These are phyloP conservation scores for Microdochium nivale DNA, from an alignment of 2,329 filamentous ascomycete genomes.

Conservation along the genomic window DNA sequence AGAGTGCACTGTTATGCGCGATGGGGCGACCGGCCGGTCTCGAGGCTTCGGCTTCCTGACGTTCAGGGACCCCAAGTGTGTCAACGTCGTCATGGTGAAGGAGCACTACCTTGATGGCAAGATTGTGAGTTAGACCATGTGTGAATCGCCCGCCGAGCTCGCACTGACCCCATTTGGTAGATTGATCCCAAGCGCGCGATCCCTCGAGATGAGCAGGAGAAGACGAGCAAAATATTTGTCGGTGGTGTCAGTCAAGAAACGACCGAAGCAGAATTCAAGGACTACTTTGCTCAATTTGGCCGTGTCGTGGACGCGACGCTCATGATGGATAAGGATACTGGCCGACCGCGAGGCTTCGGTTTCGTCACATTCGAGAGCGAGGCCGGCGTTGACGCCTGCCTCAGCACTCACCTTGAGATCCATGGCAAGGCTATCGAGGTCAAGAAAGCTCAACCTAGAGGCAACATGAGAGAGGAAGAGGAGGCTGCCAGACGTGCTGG, in stretches of 20 bases:
- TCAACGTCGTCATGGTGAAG: conserved; percentile 99
- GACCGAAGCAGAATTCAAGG: conserved; percentile 89
- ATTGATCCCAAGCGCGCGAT: conserved; percentile 98
- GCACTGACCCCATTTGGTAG: conserved; percentile 34
- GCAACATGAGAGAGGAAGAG: conserved; percentile 88
- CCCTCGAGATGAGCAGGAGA: conserved; percentile 93
- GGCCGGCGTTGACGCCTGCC: conserved; percentile 83
- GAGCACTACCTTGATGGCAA: conserved; percentile 97
- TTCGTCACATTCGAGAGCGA: conserved; percentile 98
- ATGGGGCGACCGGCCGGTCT: conserved; percentile 86
- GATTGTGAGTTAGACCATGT: conserved; percentile 59
- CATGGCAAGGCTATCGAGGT: conserved; percentile 96
- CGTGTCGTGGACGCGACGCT: conserved; percentile 94
- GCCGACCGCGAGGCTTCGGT: conserved; percentile 90
- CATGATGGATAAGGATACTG: conserved; percentile 99
- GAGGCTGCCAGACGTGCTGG: conserved; percentile 53
- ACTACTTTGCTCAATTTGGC: conserved; percentile 95
- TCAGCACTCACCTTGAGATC: conserved; percentile 79
- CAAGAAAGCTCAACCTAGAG: conserved; percentile 92
- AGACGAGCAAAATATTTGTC: conserved; percentile 97
- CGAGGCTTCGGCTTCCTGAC: conserved; percentile 96
- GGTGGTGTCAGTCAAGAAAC: conserved; percentile 96
- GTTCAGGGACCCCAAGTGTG: conserved; percentile 94
- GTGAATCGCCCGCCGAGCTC: background rate
- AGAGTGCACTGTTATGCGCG: conserved; percentile 99